Evolutionary conservation across 2,329 filamentous ascomycete species (phyloP).

Genomic region (Polytolypa hystricis): DNA sequence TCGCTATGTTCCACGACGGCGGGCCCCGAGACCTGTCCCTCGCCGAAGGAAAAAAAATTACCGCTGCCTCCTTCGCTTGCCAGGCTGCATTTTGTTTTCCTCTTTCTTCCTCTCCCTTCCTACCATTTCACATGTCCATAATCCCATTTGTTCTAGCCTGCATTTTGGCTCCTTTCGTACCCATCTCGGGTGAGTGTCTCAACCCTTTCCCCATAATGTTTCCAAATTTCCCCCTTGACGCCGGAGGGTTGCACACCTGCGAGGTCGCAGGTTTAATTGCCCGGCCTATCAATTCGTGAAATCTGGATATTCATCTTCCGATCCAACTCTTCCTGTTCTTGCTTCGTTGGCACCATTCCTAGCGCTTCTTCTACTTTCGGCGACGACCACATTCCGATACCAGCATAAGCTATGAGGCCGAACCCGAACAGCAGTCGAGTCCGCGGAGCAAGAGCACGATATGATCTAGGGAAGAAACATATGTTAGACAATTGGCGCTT

Average conservation of each 20-base stretch:
- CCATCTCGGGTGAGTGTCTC: no score
- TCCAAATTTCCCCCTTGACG: no score
- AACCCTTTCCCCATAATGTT: no score
- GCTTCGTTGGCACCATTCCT: slow-evolving; percentile 59
- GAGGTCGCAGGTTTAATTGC: neutral
- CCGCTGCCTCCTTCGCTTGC: no score
- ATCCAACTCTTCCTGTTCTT: slow-evolving; percentile 59
- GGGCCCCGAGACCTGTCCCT: neutral
- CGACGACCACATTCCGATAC: slow-evolving; percentile 59
- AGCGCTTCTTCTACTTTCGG: slow-evolving; percentile 63
- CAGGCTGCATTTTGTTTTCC: no score
- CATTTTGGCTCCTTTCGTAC: no score
- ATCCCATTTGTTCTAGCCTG: no score
- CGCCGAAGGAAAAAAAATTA: neutral
- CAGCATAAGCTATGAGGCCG: slow-evolving; percentile 66
- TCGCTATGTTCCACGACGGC: slow-evolving; percentile 4
- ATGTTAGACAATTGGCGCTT: no score
- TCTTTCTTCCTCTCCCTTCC: slow-evolving; percentile 10
- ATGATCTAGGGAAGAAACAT: slow-evolving; percentile 43
- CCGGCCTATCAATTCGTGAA: slow-evolving; percentile 8
- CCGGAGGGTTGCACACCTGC: no score
- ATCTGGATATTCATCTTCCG: slow-evolving; percentile 23
- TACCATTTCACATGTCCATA: no score
- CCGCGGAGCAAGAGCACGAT: slow-evolving; percentile 58
- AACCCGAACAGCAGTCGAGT: slow-evolving; percentile 62